These are phyloP conservation scores for Fusarium sp. DNA, from an alignment of 2,329 filamentous ascomycete species.

Conservation along the genomic window DNA sequence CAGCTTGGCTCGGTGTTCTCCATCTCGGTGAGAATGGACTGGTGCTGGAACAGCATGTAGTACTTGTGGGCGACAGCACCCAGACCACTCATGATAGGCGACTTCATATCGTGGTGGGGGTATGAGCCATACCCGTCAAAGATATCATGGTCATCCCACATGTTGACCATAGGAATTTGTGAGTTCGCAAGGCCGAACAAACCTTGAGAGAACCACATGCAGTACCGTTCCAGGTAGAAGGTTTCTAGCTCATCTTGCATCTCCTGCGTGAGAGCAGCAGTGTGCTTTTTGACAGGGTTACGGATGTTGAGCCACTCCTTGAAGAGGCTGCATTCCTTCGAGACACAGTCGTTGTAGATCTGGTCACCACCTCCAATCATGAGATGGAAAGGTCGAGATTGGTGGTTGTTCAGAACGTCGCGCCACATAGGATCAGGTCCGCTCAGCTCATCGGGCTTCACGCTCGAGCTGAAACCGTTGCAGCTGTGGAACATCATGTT, in stretches of 20 bases:
- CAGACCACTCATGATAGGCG: conserved; percentile 87
- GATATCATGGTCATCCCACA: conserved; percentile 95
- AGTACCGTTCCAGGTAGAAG: conserved; percentile 90
- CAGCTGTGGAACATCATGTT: conserved; percentile 99
- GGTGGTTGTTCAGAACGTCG: conserved; percentile 92
- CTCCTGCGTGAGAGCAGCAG: conserved; percentile 78
- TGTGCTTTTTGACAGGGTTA: conserved; percentile 82
- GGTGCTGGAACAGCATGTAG: conserved; percentile 98
- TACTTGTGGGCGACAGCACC: conserved; percentile 97
- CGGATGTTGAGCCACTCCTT: conserved; percentile 85
- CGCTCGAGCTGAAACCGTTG: conserved; percentile 90
- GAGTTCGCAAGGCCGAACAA: conserved; percentile 91
- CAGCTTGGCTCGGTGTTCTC: conserved; percentile 89
- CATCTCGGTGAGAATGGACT: conserved; percentile 84
- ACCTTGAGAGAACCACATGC: conserved; percentile 96
- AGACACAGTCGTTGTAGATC: conserved; percentile 91
- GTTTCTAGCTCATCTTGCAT: conserved; percentile 89
- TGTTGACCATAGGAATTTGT: conserved; percentile 98
- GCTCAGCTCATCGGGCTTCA: conserved; percentile 82
- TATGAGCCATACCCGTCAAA: conserved; percentile 95
- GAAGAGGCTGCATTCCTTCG: conserved; percentile 80
- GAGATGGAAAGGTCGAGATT: conserved; percentile 92
- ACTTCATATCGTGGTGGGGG: conserved; percentile 89
- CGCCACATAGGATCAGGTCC: conserved; percentile 97
- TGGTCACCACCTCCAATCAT: conserved; percentile 99